Evolutionary conservation across 352 stramenopile genomes (phyloP).

Genomic region (Phytopythium delawarense): DNA sequence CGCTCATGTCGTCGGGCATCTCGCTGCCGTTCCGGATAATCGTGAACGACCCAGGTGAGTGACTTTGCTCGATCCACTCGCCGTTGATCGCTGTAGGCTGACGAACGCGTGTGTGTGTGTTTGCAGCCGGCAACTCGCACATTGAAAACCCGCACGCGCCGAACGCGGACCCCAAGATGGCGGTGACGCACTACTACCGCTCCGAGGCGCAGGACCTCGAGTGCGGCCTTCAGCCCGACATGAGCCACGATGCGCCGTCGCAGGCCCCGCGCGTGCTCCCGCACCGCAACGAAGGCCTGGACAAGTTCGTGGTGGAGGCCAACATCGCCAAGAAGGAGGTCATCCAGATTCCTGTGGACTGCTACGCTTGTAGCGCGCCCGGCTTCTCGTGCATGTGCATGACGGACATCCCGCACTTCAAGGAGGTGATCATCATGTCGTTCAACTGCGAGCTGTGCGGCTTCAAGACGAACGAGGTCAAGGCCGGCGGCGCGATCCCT

Average conservation of each 20-base stretch:
- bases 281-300: conserved; percentile 65
- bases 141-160: conserved; percentile 88
- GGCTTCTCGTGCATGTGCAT: conserved; percentile 88
- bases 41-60: conserved; percentile 73
- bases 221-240: conserved; percentile 70
- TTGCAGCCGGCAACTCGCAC: conserved; percentile 79
- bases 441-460: conserved; percentile 90
- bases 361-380: conserved; percentile 66
- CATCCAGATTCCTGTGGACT: conserved; percentile 81
- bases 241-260: conserved; percentile 43
- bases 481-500: conserved; percentile 88
- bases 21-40: conserved; percentile 81
- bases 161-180: conserved; percentile 69
- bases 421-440: conserved; percentile 92
- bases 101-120: not conserved
- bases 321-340: conserved; percentile 76
- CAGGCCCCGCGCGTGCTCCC: conserved; percentile 42
- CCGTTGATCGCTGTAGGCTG: not conserved
- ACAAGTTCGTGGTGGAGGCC: conserved; percentile 52
- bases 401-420: conserved; percentile 94
- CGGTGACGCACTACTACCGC: conserved; percentile 68
- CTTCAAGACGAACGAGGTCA: conserved; percentile 91
- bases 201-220: conserved; percentile 69
- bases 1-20: conserved; percentile 52
- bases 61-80: not conserved